A percentile compares a stretch with the other conserved stretches of the same genome.
Evolutionary conservation across 768 basidiomycete species (phyloP).

Genomic region (Crucibulum laeve): DNA sequence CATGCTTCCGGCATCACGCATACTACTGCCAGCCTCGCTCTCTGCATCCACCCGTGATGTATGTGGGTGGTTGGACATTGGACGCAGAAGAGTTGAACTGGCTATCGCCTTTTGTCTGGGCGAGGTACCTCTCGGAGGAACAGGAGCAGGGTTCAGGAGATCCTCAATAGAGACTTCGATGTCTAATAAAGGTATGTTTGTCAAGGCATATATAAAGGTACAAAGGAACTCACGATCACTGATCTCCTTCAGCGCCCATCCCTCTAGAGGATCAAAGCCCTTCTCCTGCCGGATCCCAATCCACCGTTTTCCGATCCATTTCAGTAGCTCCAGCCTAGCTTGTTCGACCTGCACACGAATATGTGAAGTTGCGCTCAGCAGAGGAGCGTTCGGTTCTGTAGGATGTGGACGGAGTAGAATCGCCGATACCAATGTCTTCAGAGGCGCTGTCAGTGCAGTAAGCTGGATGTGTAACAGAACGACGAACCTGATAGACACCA

Average conservation of each 20-base stretch:
- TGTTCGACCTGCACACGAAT: constrained; percentile 73
- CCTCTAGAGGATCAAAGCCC: constrained; percentile 82
- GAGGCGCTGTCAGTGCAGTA: not conserved
- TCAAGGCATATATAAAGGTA: not conserved
- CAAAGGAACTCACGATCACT: constrained; percentile 55
- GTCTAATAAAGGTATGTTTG: constrained; percentile 36
- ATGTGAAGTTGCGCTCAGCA: constrained; percentile 66
- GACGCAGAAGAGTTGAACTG: constrained; percentile 16
- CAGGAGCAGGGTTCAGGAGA: constrained; percentile 45
- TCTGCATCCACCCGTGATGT: constrained; percentile 33
- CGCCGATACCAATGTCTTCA: constrained; percentile 65
- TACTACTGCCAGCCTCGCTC: constrained; percentile 23
- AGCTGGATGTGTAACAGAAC: not conserved
- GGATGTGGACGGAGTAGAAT: constrained; percentile 69
- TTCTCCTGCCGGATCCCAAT: constrained; percentile 63
- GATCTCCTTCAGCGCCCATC: constrained; percentile 88
- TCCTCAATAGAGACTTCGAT: constrained; percentile 80
- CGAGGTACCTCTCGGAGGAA: constrained; percentile 10
- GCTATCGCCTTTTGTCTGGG: constrained; percentile 1
- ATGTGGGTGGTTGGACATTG: constrained; percentile 25
- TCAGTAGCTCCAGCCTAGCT: constrained; percentile 58
- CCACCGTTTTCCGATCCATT: constrained; percentile 81
- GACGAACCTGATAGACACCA: constrained; percentile 68
- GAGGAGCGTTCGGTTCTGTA: constrained; percentile 51
- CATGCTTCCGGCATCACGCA: constrained; percentile 28